A percentile compares a stretch with the other conserved stretches of the same genome.
phyloP scores from a whole-genome alignment of 1,284 basidiomycete species.

The Cryptococcus sp. region DNA sequence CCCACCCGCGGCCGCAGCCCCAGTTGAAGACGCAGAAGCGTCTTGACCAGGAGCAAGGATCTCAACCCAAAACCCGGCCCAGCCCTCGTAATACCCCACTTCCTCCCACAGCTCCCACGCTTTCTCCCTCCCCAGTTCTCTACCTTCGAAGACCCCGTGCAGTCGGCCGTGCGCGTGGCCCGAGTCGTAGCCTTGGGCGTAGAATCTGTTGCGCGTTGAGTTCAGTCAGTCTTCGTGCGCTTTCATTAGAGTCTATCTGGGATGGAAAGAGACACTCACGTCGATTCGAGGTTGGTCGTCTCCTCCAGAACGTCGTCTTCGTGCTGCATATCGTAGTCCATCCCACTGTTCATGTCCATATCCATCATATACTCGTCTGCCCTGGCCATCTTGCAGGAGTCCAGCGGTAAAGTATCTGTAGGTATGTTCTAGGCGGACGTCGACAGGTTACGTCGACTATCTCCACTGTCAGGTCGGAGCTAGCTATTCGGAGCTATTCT shows the following conservation, averaged over 20 bases:
- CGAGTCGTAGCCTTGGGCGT: slow-evolving; percentile 71
- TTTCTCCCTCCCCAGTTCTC: slow-evolving; percentile 85
- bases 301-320: slow-evolving; percentile 18
- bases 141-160: slow-evolving; percentile 88
- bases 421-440: too few relatives aligned
- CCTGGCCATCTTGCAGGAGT: too few relatives aligned
- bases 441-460: too few relatives aligned
- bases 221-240: too few relatives aligned
- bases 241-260: not conserved
- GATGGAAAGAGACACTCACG: slow-evolving; percentile 11
- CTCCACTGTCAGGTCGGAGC: too few relatives aligned
- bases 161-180: slow-evolving; percentile 82
- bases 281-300: slow-evolving; percentile 24
- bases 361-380: too few relatives aligned
- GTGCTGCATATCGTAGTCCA: slow-evolving; percentile 9
- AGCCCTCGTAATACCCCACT: slow-evolving; percentile 87
- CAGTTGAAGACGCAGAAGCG: slow-evolving; percentile 51
- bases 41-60: slow-evolving; percentile 48
- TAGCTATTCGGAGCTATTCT: too few relatives aligned
- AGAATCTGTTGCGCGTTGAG: slow-evolving; percentile 67
- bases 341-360: too few relatives aligned
- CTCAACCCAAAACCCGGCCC: slow-evolving; percentile 69
- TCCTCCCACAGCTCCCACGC: slow-evolving; percentile 97
- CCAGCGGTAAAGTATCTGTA: too few relatives aligned
- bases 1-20: slow-evolving; percentile 3